These are phyloP conservation scores for Chaetomiaceae sp. DNA, from an alignment of 2,329 filamentous ascomycete species.

Conservation along the genomic window DNA sequence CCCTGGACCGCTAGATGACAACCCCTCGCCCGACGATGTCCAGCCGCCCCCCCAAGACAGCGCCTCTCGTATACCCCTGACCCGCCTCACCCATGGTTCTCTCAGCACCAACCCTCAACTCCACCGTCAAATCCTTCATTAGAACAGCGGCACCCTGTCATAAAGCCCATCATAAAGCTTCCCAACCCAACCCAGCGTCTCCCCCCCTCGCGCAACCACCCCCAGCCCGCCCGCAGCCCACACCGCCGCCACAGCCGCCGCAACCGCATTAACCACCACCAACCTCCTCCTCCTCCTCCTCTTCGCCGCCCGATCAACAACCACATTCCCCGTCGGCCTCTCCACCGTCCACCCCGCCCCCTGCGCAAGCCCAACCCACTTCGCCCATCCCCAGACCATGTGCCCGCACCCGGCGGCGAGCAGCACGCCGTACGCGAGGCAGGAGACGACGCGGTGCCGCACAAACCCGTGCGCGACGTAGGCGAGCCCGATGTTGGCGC, in stretches of 20 bases:
- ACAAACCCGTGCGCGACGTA: constrained; percentile 86
- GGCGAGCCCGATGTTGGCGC: constrained; percentile 76
- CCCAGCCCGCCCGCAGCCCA: constrained; percentile 82
- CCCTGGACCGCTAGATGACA: neutral
- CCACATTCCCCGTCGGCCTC: constrained; percentile 36
- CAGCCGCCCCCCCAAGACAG: neutral
- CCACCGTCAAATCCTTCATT: neutral
- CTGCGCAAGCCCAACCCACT: constrained; percentile 67
- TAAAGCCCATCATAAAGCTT: constrained; percentile 73
- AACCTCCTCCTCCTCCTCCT: constrained; percentile 60
- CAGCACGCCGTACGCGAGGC: constrained; percentile 64
- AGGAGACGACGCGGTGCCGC: constrained; percentile 62
- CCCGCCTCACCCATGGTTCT: neutral
- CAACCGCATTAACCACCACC: constrained; percentile 65
- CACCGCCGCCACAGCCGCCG: constrained; percentile 53
- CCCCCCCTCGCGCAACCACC: constrained; percentile 68
- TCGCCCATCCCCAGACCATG: constrained; percentile 79
- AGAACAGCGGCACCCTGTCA: constrained; percentile 28
- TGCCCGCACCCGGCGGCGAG: constrained; percentile 68
- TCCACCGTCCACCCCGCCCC: constrained; percentile 46
- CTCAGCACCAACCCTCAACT: neutral
- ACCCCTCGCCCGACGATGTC: neutral
- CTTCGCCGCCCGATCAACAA: constrained; percentile 42
- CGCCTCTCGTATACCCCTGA: neutral
- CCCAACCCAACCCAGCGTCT: constrained; percentile 72